Evolutionary conservation across 2,329 filamentous ascomycete genomes (phyloP), one percentile per base, ranked within the genome.

Genomic region (Pyrenochaeta sp.): DNA sequence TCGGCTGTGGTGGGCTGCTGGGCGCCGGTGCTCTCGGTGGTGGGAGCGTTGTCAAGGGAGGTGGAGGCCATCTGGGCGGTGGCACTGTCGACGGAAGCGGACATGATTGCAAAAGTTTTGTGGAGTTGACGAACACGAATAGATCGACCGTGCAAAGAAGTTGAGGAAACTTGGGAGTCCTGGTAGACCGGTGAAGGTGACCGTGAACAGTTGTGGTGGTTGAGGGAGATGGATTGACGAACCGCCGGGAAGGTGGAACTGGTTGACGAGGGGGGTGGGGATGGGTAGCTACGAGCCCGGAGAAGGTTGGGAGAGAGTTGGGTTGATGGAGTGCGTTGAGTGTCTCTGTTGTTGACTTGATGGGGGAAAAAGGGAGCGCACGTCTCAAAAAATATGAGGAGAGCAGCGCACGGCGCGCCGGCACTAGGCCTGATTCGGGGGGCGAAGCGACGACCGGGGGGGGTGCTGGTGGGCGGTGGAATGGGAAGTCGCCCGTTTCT

Each of bases 31-130:
- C 75, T 77, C 68, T 83, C 83, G 75, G 80, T 78, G 68, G 77
- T 75, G 49, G 64, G 51, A 51, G 64, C 54, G 76, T 88, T 83
- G 76, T 83, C 81, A 78, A 89, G 78, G 77, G 82, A 82, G 79
- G 85, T 83, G 78, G 84, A 85, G 79, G 87, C 85, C 84, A 90
- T 79, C 77, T 81, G 79, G 84, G 83, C 83, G 83, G 90, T 88
- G 85, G 90, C 86, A 85, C 90, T 88, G 81, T 90, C 89, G 84
- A 91, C 86, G 82, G 79, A 68, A 73, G 87, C 83, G 90, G 93
- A 96, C 94, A 98, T 98, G 80, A 81, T 91, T 81, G 75, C 75
- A 75, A 75, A 76, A 77, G 75, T 79, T 77, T 83, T 32, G 71
- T 68, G 78, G 77, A 75, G 78, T 81, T 82, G 79, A 80, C 78